Base-by-base conservation (phyloP, 116 monocot genomes). In the Dioscorea cayenensis region DNA sequence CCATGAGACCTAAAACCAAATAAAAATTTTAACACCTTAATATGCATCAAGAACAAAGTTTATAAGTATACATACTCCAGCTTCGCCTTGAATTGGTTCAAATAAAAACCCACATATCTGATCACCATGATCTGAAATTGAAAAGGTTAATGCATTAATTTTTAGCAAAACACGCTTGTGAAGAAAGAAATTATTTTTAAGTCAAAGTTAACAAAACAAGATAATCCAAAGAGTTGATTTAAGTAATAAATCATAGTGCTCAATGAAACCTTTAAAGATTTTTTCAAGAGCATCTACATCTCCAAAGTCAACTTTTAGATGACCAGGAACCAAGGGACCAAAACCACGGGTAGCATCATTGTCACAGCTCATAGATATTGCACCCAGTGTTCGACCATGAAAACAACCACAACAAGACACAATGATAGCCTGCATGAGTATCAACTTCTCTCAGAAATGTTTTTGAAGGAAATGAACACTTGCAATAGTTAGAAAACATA, bases 41-140 rank as follows among this genome's bases (percentile, higher is more conserved):
- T 43, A 43, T 43, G 43, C 4, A 43, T 9, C 12, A 6, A 12
- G 12, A 43, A 7, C 7, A 51, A 19, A 63, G 25, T 21, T 64
- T 63, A 38, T 19, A 63, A 77, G 74, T 21, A 82, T 77, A 80
- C 88, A 71, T 93, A 97, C 97, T 71, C 97, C 93, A 60, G 97
- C 97, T 65, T 97, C 97, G 36, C 93, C 97, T 78, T 97, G 97
- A 80, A 97, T 97, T n/a, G 93, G 97, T 81, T 97, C 97, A 78
- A 97, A 97, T 35, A 97, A 72, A 84, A 97, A 97, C 38, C 84
- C 97, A 71, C 90, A 84, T 63, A 97, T 90, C 32, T 51, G 68
- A 60, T 86, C 81, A 71, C 93, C 93, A 72, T 86, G 86, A 23
- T 88, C 96, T 97, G 97, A 73, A 85, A 83, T 69, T 20, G n/a